phyloP scores from a whole-genome alignment of 495 filamentous ascomycete genomes.

The Pseudoneurospora amorphoporcata region DNA sequence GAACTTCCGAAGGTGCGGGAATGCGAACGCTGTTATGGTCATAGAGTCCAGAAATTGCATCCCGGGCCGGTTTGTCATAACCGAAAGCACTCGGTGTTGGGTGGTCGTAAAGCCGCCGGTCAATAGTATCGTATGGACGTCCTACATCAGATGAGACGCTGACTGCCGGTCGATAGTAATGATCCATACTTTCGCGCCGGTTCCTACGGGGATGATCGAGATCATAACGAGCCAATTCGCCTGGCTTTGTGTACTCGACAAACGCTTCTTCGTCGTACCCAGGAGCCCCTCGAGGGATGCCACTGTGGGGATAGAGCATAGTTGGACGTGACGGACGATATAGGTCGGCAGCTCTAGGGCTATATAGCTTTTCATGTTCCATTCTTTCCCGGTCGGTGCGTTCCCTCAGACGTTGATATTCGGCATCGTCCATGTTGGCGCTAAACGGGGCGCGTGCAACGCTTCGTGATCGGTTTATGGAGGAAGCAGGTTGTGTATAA shows the following conservation, averaged over 20 bases:
- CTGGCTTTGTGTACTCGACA: constrained; percentile 56
- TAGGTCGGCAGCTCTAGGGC: constrained; percentile 22
- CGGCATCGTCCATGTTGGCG: constrained; percentile 32
- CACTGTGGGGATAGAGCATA: constrained; percentile 19
- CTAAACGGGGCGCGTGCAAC: constrained; percentile 17
- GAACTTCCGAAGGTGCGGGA: constrained; percentile 30
- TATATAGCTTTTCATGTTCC: constrained; percentile 26
- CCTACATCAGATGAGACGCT: constrained; percentile 48
- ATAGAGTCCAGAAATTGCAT: constrained; percentile 29
- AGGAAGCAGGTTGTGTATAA: constrained; percentile 41
- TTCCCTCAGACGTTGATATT: constrained; percentile 33
- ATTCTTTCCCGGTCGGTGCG: constrained; percentile 33
- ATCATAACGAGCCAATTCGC: constrained; percentile 59
- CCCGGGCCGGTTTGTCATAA: constrained; percentile 45
- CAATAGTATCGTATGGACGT: constrained; percentile 27
- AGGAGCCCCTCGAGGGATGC: constrained; percentile 26
- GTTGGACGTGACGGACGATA: constrained; percentile 28
- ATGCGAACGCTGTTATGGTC: constrained; percentile 35
- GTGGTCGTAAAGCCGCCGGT: constrained; percentile 39
- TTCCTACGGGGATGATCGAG: constrained; percentile 36
- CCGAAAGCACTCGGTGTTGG: constrained; percentile 54
- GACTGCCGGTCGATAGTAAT: constrained; percentile 54
- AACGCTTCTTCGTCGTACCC: constrained; percentile 59
- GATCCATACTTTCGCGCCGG: constrained; percentile 42
- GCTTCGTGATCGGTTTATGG: constrained; percentile 28